Conservation (phyloP, 2,329 filamentous ascomycete species). For the Ilyonectria sp. region DNA sequence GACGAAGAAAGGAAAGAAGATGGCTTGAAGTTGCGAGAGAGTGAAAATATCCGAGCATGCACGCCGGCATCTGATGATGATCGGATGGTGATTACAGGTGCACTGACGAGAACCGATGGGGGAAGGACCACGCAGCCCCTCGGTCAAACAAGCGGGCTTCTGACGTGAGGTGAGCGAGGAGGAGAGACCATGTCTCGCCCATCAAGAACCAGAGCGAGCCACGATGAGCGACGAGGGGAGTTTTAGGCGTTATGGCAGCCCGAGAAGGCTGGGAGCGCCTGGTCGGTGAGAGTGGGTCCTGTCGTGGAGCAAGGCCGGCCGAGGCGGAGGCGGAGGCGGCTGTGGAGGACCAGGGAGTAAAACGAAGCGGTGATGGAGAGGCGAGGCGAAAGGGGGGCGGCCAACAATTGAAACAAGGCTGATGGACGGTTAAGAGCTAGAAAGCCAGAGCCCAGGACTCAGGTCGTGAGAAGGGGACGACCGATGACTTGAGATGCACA, state of each 20-base stretch:
- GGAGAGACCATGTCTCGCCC: conserved; percentile 36
- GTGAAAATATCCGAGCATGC: conserved; percentile 31
- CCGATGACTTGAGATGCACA: conserved; percentile 39
- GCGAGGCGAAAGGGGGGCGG: conserved; percentile 21
- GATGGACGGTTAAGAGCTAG: conserved; percentile 30
- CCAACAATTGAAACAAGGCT: conserved; percentile 20
- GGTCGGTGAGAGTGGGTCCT: conserved; percentile 42
- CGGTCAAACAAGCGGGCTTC: conserved; percentile 34
- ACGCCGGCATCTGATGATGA: conserved; percentile 33
- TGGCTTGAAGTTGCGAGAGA: conserved; percentile 37
- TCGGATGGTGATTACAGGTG: conserved; percentile 34
- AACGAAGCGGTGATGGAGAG: conserved; percentile 31
- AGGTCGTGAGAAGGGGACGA: conserved; percentile 38
- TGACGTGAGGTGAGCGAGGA: conserved; percentile 31
- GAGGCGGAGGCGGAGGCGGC: conserved; percentile 28
- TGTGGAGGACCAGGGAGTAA: conserved; percentile 7
- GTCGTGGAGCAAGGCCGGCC: conserved; percentile 43
- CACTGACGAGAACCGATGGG: conserved; percentile 32
- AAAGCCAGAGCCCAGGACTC: conserved; percentile 38
- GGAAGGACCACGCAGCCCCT: conserved; percentile 35
- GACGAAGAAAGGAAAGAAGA: conserved; percentile 29
- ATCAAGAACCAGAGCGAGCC: conserved; percentile 32
- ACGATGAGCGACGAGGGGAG: conserved; percentile 34
- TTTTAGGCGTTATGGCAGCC: conserved; percentile 38
- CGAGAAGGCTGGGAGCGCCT: conserved; percentile 44